Evolutionary conservation across 1,284 basidiomycete genomes (phyloP), one percentile per base, ranked within the genome.

Genomic region (Papiliotrema fonsecae): DNA sequence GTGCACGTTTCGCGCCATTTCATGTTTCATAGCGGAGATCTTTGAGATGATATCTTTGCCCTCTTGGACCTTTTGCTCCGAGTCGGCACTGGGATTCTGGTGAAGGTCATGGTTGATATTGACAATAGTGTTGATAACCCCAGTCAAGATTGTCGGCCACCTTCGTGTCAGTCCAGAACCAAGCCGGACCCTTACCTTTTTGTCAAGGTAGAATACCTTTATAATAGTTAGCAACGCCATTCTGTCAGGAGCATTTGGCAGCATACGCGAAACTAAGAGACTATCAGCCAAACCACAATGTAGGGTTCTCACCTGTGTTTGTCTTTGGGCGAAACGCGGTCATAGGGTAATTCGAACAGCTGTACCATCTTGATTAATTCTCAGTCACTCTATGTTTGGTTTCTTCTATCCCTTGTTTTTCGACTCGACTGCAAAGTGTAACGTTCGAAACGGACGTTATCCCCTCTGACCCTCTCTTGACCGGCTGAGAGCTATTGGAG

Each of bases 131-230:
- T 88, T 85, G 57, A 91, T 84, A 49, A 88, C 78, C 50, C 80
- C 79, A 6, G 89, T 89, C 42, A 92, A 77, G 58, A 94, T 97
- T 27, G 87, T 79, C 1, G 94, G 94, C 94, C 94, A 97, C 49
- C 68, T 66, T 19, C n/a, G 1, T 9, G 78, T 68, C 78, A 5
- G 13, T 30, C 18, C 13, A 7, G 24, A n/a, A 7, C 2, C 27
- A n/a, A 6, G 19, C 21, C 6, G 32, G 42, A 3, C 18, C 16
- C 45, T 9, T 50, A 65, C 67, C 68, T 25, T 42, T 67, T 67
- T 25, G 67, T 58, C 1, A 74, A 61, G 2, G 72, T 73, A 0
- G 56, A 61, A 47, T 73, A 72, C 36, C 72, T 72, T 35, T 2
- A 4, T 14, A 28, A 50, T n/a, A n/a, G n/a, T n/a, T n/a, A n/a